These are phyloP conservation scores for Trypanosoma caninum DNA, from an alignment of 208 protist species.

Conservation along the genomic window DNA sequence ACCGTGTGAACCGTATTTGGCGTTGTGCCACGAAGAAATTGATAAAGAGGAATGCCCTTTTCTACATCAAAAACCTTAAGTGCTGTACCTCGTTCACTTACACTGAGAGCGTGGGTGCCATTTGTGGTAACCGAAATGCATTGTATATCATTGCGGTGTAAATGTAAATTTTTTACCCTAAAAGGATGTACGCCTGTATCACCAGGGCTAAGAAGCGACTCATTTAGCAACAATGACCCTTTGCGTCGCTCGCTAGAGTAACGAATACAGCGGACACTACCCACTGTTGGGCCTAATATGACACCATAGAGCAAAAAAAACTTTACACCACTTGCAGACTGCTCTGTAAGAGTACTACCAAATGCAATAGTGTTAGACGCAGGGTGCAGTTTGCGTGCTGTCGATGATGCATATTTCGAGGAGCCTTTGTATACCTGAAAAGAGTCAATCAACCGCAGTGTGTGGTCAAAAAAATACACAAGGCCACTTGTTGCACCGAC, in stretches of 20 bases:
- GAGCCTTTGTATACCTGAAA: constrained; percentile 14
- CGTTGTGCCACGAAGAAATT: constrained; percentile 20
- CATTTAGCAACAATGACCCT: neutral
- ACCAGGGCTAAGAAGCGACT: neutral
- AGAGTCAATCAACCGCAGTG: constrained; percentile 11
- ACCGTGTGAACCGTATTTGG: constrained; percentile 25
- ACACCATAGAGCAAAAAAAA: constrained; percentile 18
- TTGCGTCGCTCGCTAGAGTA: constrained; percentile 14
- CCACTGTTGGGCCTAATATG: constrained; percentile 16
- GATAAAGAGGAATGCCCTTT: constrained; percentile 32
- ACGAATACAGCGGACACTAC: constrained; percentile 25
- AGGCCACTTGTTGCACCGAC: constrained; percentile 37
- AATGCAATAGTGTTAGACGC: constrained; percentile 6
- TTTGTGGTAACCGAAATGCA: constrained; percentile 57
- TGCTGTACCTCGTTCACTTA: constrained; percentile 52
- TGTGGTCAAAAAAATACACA: constrained; percentile 32
- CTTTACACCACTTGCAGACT: constrained; percentile 17
- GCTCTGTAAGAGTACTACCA: constrained; percentile 13
- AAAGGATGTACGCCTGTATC: neutral
- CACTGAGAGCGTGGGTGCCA: constrained; percentile 50
- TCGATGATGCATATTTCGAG: no score
- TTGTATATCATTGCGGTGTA: constrained; percentile 35
- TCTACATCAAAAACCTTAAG: constrained; percentile 51
- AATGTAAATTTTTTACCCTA: constrained; percentile 9
- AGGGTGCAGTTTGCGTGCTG: neutral